Conservation (phyloP, 768 basidiomycete species). For the Mycena alexandri region DNA sequence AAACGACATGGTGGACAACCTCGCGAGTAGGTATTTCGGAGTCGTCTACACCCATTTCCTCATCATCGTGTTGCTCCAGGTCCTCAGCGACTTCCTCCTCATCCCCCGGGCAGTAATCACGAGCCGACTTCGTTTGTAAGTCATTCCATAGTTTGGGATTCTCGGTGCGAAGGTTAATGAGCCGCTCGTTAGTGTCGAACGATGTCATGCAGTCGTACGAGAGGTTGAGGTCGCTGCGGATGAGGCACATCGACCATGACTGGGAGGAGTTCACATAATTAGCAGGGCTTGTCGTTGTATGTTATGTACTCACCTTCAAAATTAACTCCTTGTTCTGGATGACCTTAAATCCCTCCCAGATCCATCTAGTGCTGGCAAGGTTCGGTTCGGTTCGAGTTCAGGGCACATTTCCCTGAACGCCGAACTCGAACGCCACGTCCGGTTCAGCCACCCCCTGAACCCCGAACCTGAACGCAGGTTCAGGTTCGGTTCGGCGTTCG, state of each 20-base stretch:
- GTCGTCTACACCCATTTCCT: constrained; percentile 15
- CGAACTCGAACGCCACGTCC: no score
- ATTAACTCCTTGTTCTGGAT: constrained; percentile 41
- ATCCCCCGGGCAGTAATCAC: constrained; percentile 15
- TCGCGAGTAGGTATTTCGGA: constrained; percentile 16
- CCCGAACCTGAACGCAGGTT: no score
- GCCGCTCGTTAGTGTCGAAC: constrained; percentile 13
- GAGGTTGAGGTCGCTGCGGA: constrained; percentile 37
- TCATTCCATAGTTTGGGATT: constrained; percentile 15
- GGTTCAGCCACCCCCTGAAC: no score
- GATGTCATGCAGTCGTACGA: constrained; percentile 36
- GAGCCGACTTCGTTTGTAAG: constrained; percentile 10
- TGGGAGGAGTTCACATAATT: no score
- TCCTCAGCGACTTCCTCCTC: constrained; percentile 18
- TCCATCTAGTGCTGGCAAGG: no score
- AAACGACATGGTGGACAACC: constrained; percentile 4
- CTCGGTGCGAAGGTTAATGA: constrained; percentile 7
- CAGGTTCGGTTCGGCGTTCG: no score
- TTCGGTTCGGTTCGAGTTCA: no score
- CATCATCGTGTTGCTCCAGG: constrained; percentile 3
- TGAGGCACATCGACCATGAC: constrained; percentile 34
- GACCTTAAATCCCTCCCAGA: constrained; percentile 35
- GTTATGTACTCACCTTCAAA: constrained; percentile 35
- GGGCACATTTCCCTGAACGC: no score
- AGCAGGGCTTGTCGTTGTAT: no score